Evolutionary conservation across 306 rosid species (phyloP).

Genomic region (Quercus parvula): DNA sequence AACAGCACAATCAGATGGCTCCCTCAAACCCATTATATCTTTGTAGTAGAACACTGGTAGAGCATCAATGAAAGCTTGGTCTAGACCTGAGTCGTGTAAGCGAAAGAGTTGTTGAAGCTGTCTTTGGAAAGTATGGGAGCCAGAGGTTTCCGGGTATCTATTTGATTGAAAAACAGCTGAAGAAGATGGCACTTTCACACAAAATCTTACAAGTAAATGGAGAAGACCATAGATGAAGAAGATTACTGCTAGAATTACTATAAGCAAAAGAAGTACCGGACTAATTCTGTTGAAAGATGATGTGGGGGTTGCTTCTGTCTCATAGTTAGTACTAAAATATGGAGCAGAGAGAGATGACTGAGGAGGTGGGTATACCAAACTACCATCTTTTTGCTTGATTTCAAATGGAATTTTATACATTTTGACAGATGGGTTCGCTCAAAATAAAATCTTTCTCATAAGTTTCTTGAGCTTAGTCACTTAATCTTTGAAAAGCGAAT

Average conservation of each 20-base stretch:
- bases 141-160: conserved; percentile 42
- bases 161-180: conserved; percentile 49
- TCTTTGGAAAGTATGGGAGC: conserved; percentile 54
- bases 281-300: conserved; percentile 57
- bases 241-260: conserved; percentile 61
- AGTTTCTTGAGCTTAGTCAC: neutral
- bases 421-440: conserved; percentile 13
- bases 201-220: conserved; percentile 61
- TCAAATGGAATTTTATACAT: conserved; percentile 34
- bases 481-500: conserved; percentile 1
- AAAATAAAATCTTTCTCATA: neutral
- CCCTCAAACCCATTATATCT: conserved; percentile 59
- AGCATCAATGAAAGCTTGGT: conserved; percentile 61
- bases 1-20: conserved; percentile 84
- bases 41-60: conserved; percentile 67
- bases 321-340: conserved; percentile 4
- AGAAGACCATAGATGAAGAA: conserved; percentile 64
- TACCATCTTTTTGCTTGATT: conserved; percentile 23
- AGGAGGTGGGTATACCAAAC: conserved; percentile 34
- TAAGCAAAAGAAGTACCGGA: conserved; percentile 56
- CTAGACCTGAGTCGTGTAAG: conserved; percentile 76
- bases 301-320: conserved; percentile 30
- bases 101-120: conserved; percentile 88
- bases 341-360: conserved; percentile 24
- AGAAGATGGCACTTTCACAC: conserved; percentile 47